Evolutionary conservation across 495 filamentous ascomycete species (phyloP).

Genomic region (Glutinoglossum americanum): DNA sequence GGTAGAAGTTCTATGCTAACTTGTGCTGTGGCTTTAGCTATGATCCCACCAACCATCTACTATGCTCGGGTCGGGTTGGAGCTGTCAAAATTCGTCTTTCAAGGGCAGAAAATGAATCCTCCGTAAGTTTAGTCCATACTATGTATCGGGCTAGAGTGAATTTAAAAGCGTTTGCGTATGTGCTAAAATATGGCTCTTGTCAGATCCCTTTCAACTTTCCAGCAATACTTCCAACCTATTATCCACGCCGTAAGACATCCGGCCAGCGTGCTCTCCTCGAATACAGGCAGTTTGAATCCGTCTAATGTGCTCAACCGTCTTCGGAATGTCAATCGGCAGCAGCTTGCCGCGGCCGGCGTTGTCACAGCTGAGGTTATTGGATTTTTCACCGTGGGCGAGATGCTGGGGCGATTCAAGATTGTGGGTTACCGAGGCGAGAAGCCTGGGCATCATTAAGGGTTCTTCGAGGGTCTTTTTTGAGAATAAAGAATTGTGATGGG

Average conservation of each 20-base stretch:
- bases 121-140: constrained; percentile 42
- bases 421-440: constrained; percentile 68
- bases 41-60: constrained; percentile 72
- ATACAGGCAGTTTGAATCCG: constrained; percentile 24
- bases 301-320: constrained; percentile 34
- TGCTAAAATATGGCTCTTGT: not conserved
- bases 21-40: constrained; percentile 27
- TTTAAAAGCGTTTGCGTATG: not conserved
- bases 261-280: constrained; percentile 18
- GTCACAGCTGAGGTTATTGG: constrained; percentile 70
- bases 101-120: constrained; percentile 74
- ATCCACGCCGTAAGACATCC: constrained; percentile 50
- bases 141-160: not conserved
- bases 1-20: not conserved
- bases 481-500: not conserved
- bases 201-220: constrained; percentile 61
- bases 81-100: constrained; percentile 68
- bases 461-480: not conserved
- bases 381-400: constrained; percentile 96
- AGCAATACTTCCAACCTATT: constrained; percentile 62
- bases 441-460: constrained; percentile 29
- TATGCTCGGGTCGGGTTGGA: constrained; percentile 78
- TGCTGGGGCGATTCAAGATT: constrained; percentile 83
- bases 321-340: constrained; percentile 44
- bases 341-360: constrained; percentile 50